Evolutionary conservation across 2,329 filamentous ascomycete genomes (phyloP).

Genomic region (Sporothrix humicola): DNA sequence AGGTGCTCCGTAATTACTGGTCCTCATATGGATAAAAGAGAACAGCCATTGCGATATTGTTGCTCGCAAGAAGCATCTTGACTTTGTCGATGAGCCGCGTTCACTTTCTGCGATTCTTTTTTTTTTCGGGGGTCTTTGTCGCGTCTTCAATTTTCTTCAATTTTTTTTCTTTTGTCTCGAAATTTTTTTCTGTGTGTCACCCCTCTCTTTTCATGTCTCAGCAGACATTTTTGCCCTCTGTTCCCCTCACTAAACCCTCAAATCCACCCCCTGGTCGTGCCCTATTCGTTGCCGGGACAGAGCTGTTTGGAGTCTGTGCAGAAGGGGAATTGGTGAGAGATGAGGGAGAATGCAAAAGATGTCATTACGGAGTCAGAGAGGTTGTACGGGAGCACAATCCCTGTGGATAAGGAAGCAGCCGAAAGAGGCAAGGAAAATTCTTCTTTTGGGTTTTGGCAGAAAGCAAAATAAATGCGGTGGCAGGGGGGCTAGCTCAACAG

Average conservation of each 20-base stretch:
- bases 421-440: slow-evolving; percentile 7
- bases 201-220: slow-evolving; percentile 27
- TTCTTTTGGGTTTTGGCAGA: slow-evolving; percentile 2
- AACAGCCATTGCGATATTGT: not conserved
- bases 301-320: slow-evolving; percentile 24
- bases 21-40: slow-evolving; percentile 15
- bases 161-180: no score
- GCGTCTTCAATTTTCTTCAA: not conserved
- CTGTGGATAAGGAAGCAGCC: slow-evolving; percentile 14
- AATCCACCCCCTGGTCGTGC: slow-evolving; percentile 34
- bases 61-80: not conserved
- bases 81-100: not conserved
- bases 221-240: not conserved
- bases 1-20: slow-evolving; percentile 12
- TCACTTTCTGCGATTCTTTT: not conserved
- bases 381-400: not conserved
- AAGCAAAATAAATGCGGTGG: slow-evolving; percentile 27
- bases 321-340: slow-evolving; percentile 4
- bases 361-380: not conserved
- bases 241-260: slow-evolving; percentile 30
- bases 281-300: slow-evolving; percentile 31
- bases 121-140: not conserved
- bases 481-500: slow-evolving; percentile 23
- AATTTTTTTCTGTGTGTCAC: slow-evolving; percentile 26
- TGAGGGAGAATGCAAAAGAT: not conserved